These are phyloP conservation scores for Xylaria multiplex DNA, from an alignment of 2,329 filamentous ascomycete species.

Conservation along the genomic window DNA sequence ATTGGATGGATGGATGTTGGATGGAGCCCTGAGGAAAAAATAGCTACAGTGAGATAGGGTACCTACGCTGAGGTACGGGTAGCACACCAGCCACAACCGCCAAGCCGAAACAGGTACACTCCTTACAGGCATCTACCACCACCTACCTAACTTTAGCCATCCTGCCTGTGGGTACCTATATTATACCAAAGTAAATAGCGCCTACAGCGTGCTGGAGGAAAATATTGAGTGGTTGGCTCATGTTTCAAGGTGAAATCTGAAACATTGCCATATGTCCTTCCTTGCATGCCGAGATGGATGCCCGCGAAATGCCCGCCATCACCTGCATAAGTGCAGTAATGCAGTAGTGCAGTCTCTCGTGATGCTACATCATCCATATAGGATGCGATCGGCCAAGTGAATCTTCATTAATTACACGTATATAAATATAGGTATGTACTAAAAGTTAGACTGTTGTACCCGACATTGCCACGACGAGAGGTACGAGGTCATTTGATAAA, in stretches of 20 bases:
- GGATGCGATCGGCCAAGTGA: too few species aligned
- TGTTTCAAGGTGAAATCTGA: background rate
- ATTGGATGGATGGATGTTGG: background rate
- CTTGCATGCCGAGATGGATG: background rate
- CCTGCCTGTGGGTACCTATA: too few species aligned
- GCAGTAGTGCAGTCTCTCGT: too few species aligned
- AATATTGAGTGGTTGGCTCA: background rate
- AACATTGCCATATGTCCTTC: background rate
- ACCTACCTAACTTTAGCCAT: background rate
- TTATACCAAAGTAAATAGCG: too few species aligned
- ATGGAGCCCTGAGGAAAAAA: slow-evolving; percentile 6
- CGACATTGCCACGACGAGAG: too few species aligned
- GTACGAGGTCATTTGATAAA: slow-evolving; percentile 1
- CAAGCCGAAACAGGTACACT: background rate
- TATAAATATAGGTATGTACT: too few species aligned
- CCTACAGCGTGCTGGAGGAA: background rate
- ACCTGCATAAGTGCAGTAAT: background rate
- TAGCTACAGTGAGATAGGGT: background rate
- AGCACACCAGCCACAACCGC: slow-evolving; percentile 23
- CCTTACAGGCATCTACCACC: background rate
- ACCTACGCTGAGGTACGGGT: too few species aligned
- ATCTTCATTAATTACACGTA: too few species aligned
- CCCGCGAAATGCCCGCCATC: background rate
- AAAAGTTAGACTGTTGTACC: too few species aligned
- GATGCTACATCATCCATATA: too few species aligned